A percentile compares a stretch with the other conserved stretches of the same genome.
phyloP scores from a whole-genome alignment of 106 monocot species.

The Hemerocallis citrina region DNA sequence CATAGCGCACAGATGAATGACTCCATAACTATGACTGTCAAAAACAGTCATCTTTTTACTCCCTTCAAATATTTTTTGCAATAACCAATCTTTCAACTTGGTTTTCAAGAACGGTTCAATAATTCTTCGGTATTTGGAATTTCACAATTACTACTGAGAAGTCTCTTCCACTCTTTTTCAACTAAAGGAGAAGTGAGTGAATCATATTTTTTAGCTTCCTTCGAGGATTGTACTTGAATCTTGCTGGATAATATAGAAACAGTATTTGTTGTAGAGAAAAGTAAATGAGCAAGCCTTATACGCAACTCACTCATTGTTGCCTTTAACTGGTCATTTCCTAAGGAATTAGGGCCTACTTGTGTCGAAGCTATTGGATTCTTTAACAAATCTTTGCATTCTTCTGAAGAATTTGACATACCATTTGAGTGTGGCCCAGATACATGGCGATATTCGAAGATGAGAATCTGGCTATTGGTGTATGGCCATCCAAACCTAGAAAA shows the following conservation, averaged over 20 bases:
- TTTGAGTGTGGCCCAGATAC: background rate
- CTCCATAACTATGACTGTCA: conserved; percentile 77
- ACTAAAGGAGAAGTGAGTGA: conserved; percentile 36
- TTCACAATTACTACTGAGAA: conserved; percentile 15
- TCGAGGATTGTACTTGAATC: conserved; percentile 36
- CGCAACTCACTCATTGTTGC: conserved; percentile 15
- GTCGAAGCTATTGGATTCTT: no score
- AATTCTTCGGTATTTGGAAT: conserved; percentile 21
- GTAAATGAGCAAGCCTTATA: conserved; percentile 54
- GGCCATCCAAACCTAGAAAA: conserved; percentile 65
- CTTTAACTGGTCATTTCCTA: conserved; percentile 1
- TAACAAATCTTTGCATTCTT: no score
- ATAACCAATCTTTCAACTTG: conserved; percentile 86
- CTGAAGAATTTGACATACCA: conserved; percentile 12
- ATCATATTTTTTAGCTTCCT: conserved; percentile 45
- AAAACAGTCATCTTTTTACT: conserved; percentile 41
- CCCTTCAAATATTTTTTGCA: conserved; percentile 62
- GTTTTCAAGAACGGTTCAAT: conserved; percentile 59
- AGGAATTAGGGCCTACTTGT: no score
- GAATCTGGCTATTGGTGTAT: conserved; percentile 70
- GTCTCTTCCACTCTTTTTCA: conserved; percentile 54
- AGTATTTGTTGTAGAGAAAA: conserved; percentile 58
- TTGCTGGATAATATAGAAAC: conserved; percentile 30
- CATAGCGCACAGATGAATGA: conserved; percentile 86
- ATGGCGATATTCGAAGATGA: conserved; percentile 46